phyloP scores from a whole-genome alignment of 225 moss, liverwort and hornwort species.

The Climacium dendroides region DNA sequence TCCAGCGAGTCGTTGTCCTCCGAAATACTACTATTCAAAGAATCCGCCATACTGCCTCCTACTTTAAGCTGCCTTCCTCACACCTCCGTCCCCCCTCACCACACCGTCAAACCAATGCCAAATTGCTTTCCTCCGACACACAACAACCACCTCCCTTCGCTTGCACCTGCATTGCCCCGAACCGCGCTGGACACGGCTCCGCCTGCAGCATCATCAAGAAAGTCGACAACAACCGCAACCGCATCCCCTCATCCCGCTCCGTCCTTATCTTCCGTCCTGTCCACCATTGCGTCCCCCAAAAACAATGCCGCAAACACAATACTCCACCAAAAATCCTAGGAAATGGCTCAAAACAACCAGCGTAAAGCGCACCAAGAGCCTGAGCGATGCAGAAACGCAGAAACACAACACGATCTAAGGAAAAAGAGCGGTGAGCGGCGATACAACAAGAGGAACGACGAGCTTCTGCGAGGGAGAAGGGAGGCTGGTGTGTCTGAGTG shows the following conservation, averaged over 20 bases:
- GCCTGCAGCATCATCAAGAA: constrained; percentile 20
- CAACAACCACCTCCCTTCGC: background rate
- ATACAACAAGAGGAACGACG: background rate
- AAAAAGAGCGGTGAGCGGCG: background rate
- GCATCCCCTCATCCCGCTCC: constrained; percentile 20
- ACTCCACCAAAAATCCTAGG: background rate
- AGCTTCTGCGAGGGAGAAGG: background rate
- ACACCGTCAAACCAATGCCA: constrained; percentile 5
- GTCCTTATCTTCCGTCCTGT: constrained; percentile 18
- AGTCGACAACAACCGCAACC: constrained; percentile 21
- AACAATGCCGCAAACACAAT: background rate
- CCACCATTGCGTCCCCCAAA: constrained; percentile 8
- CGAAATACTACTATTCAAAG: constrained; percentile 47
- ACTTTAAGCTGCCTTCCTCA: background rate
- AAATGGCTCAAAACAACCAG: background rate
- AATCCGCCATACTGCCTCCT: constrained; percentile 40
- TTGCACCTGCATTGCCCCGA: constrained; percentile 9
- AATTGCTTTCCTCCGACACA: constrained; percentile 4
- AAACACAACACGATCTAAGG: background rate
- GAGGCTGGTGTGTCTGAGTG: constrained; percentile 2
- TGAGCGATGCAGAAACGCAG: background rate
- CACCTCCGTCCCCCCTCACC: background rate
- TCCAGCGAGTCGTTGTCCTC: constrained; percentile 47
- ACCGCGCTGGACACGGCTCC: constrained; percentile 6
- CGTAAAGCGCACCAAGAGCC: background rate